These are phyloP conservation scores for Helicostylum pulchrum DNA, from an alignment of 192 early-diverging fungal species.

Conservation along the genomic window DNA sequence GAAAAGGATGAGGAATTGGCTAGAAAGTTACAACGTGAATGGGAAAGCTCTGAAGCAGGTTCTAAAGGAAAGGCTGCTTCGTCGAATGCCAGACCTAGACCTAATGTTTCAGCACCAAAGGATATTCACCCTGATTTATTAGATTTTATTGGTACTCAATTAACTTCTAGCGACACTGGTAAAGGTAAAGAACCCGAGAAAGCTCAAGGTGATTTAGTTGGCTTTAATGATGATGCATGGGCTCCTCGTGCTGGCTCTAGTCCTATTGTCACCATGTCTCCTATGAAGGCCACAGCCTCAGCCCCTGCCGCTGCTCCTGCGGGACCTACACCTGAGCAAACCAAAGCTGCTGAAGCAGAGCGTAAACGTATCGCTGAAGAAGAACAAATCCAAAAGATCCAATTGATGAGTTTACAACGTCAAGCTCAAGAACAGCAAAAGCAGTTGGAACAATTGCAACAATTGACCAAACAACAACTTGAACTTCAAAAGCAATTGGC, in stretches of 20 bases:
- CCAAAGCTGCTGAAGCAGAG: constrained; percentile 4
- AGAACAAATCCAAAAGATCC: constrained; percentile 20
- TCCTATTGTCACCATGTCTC: constrained; percentile 21
- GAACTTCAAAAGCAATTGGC: constrained; percentile 18
- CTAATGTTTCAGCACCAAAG: constrained; percentile 41
- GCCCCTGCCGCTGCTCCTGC: constrained; percentile 19
- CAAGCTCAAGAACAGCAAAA: constrained; percentile 13
- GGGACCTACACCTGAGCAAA: background rate
- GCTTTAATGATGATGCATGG: constrained; percentile 57
- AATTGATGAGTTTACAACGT: constrained; percentile 1
- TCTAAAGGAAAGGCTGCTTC: constrained; percentile 5
- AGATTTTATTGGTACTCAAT: constrained; percentile 39
- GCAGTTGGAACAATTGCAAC: constrained; percentile 11
- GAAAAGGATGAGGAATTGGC: constrained; percentile 79
- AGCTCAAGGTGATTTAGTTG: constrained; percentile 31
- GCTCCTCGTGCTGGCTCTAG: constrained; percentile 36
- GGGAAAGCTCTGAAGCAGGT: constrained; percentile 46
- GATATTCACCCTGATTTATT: constrained; percentile 48
- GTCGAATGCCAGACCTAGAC: background rate
- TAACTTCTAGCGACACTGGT: constrained; percentile 8
- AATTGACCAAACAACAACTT: constrained; percentile 9
- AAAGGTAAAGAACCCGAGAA: constrained; percentile 17
- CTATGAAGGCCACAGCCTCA: background rate
- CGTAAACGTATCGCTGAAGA: constrained; percentile 7
- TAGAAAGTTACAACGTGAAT: constrained; percentile 71